These are phyloP conservation scores for Williopsis jadinii DNA, from an alignment of 1,139 yeast species.

Conservation along the genomic window DNA sequence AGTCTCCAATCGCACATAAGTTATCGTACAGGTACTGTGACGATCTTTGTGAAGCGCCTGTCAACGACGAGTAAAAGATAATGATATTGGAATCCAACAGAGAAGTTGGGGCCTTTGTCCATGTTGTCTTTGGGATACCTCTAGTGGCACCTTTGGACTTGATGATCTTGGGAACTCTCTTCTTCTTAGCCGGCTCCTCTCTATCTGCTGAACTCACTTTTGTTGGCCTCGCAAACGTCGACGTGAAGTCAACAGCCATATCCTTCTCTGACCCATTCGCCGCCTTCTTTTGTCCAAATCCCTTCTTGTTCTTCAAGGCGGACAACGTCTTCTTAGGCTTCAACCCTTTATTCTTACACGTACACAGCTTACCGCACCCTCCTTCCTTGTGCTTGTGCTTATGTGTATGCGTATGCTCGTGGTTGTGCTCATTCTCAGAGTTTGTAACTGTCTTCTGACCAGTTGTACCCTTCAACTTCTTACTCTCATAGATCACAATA, in stretches of 20 bases:
- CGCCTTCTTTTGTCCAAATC: slow-evolving; percentile 11
- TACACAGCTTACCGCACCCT: slow-evolving; percentile 25
- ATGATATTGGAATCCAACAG: slow-evolving; percentile 33
- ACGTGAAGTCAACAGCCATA: slow-evolving; percentile 37
- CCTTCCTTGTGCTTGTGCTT: slow-evolving; percentile 17
- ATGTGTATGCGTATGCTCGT: slow-evolving; percentile 10
- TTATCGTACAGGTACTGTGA: slow-evolving; percentile 44
- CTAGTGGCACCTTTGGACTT: slow-evolving; percentile 19
- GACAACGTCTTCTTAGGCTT: slow-evolving; percentile 20
- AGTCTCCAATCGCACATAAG: slow-evolving; percentile 20
- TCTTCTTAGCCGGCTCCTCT: slow-evolving; percentile 15
- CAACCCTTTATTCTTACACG: slow-evolving; percentile 20
- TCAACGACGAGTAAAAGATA: slow-evolving; percentile 77
- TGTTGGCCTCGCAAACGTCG: slow-evolving; percentile 21
- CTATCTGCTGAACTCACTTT: slow-evolving; percentile 8
- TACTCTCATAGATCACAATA: slow-evolving; percentile 6
- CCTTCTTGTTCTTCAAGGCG: slow-evolving; percentile 15
- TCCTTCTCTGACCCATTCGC: slow-evolving; percentile 5
- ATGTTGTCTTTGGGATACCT: slow-evolving; percentile 15
- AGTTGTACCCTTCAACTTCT: background rate
- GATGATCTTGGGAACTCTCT: slow-evolving; percentile 22
- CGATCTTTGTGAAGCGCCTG: slow-evolving; percentile 71
- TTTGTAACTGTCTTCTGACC: background rate
- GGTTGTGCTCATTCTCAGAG: slow-evolving; percentile 2
- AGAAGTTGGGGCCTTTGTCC: slow-evolving; percentile 27